Conservation (phyloP, 1,139 yeast species). For the Kodamaea arcana region DNA sequence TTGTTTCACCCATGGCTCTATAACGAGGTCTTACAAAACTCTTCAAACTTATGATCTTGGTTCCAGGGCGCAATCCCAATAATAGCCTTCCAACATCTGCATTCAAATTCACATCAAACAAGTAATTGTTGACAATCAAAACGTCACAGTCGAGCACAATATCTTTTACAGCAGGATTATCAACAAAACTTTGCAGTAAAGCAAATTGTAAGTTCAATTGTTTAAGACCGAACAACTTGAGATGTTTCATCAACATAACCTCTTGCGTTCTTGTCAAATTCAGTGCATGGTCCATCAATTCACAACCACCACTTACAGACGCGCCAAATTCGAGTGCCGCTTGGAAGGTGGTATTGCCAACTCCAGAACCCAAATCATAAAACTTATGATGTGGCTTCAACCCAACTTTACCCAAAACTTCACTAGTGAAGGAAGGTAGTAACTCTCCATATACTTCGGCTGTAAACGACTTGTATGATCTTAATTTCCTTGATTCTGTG, state of each 20-base stretch:
- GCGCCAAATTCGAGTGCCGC: constrained; percentile 88
- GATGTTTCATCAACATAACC: constrained; percentile 53
- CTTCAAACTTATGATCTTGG: constrained; percentile 73
- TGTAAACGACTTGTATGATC: constrained; percentile 79
- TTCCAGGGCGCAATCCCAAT: constrained; percentile 61
- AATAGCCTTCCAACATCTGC: constrained; percentile 64
- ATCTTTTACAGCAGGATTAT: constrained; percentile 51
- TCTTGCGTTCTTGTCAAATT: constrained; percentile 59
- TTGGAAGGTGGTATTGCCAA: constrained; percentile 86
- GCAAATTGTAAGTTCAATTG: constrained; percentile 56
- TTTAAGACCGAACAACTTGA: constrained; percentile 59
- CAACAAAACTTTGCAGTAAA: constrained; percentile 67
- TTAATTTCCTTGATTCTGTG: constrained; percentile 61
- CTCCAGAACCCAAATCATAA: constrained; percentile 90
- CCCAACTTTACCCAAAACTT: constrained; percentile 61
- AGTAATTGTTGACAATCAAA: constrained; percentile 73
- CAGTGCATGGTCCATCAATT: constrained; percentile 81
- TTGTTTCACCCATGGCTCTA: constrained; percentile 52
- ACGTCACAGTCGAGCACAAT: constrained; percentile 64
- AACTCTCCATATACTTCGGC: constrained; percentile 91
- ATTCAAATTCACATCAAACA: constrained; percentile 73
- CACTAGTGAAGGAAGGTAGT: constrained; percentile 71
- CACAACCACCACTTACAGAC: constrained; percentile 76
- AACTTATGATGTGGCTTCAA: constrained; percentile 54
- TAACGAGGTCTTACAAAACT: constrained; percentile 64